Evolutionary conservation across 192 early-diverging fungal species (phyloP).

Genomic region (Coemansia nantahalensis): DNA sequence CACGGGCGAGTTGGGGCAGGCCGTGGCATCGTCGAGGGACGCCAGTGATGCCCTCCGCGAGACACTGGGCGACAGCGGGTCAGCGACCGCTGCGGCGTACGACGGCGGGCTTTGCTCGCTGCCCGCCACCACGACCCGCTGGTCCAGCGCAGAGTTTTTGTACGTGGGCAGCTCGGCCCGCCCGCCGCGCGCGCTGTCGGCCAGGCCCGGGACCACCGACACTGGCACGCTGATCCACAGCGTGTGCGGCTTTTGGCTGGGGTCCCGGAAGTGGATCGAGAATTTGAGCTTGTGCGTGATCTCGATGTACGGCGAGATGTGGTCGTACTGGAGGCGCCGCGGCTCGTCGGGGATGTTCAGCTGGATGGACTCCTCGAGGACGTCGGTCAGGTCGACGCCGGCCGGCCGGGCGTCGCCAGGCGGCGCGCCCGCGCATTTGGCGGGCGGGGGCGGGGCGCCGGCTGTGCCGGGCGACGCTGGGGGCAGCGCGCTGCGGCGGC

Average conservation of each 20-base stretch:
- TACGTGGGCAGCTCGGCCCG: slow-evolving; percentile 40
- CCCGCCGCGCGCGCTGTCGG: slow-evolving; percentile 11
- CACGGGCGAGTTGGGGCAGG: not conserved
- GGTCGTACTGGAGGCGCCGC: slow-evolving; percentile 46
- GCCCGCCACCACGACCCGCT: slow-evolving; percentile 19
- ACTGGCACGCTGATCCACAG: slow-evolving; percentile 51
- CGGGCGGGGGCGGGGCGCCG: too few relatives aligned
- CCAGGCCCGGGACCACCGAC: slow-evolving; percentile 41
- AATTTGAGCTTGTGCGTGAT: slow-evolving; percentile 52
- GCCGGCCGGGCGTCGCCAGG: slow-evolving; percentile 6
- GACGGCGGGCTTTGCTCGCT: slow-evolving; percentile 34
- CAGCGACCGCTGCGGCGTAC: slow-evolving; percentile 29
- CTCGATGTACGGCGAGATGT: slow-evolving; percentile 45
- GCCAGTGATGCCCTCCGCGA: slow-evolving; percentile 1
- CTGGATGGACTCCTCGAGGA: slow-evolving; percentile 25
- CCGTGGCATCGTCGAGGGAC: not conserved
- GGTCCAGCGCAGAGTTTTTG: slow-evolving; percentile 36
- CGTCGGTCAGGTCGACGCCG: slow-evolving; percentile 37
- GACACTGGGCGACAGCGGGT: slow-evolving; percentile 7
- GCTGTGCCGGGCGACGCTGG: not conserved
- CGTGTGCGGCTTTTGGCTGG: slow-evolving; percentile 27
- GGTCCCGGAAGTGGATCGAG: slow-evolving; percentile 44
- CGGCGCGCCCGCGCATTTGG: too few relatives aligned
- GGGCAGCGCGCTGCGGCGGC: not conserved
- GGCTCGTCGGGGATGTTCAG: slow-evolving; percentile 31